Base-by-base conservation (phyloP, 2,329 filamentous ascomycete genomes). In the Colletotrichum nymphaeae region DNA sequence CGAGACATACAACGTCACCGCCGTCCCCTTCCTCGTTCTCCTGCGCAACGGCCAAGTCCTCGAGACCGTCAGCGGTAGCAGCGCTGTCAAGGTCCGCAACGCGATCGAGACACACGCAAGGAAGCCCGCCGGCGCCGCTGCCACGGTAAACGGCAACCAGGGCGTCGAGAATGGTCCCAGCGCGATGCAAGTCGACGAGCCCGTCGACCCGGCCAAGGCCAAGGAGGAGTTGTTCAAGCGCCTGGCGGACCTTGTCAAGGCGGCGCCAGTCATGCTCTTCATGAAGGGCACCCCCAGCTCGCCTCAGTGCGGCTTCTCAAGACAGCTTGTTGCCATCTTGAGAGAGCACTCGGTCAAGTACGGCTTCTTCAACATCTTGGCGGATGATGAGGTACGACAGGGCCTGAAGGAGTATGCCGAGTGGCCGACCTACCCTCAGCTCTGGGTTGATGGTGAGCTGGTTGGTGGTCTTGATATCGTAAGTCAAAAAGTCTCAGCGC, bases 281-380 rank as follows among this genome's bases (percentile, higher is more conserved):
- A 98, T 98, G 95, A 98, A 98, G 86, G 95, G 95, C n/a, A 97
- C 94, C 3, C 95, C 95, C 0, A 94, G 92, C 76, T 89, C 91
- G 37, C 95, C 95, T 1, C 94, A 97, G 83, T 98, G 95, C 80
- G 95, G 97, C 2, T 99, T 99, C 85, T 97, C 94, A 77, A 88
- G 96, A 77, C 95, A 98, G 85, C 86, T 98, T 57, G 97, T 99
- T 56, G 92, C 87, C 30, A 90, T 99, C 59, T 85, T 99, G 78
- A 90, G 97, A 65, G 96, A 98, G 84, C 93, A 95, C 80, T 93
- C 93, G 63, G 93, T 99, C 74, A 95, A 97, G 82, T 99, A 98
- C 82, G 97, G 97, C 24, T 99, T 99, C 88, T 99, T 99, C 88
- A 98, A 99, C 82, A 99, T 99, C 76, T 85, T 99, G 78, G 97